Percentiles rank a stretch among this genome's conserved stretches.
These are phyloP conservation scores for Syncephalastrum racemosum DNA, from an alignment of 371 early-diverging fungal genomes.

Conservation along the genomic window DNA sequence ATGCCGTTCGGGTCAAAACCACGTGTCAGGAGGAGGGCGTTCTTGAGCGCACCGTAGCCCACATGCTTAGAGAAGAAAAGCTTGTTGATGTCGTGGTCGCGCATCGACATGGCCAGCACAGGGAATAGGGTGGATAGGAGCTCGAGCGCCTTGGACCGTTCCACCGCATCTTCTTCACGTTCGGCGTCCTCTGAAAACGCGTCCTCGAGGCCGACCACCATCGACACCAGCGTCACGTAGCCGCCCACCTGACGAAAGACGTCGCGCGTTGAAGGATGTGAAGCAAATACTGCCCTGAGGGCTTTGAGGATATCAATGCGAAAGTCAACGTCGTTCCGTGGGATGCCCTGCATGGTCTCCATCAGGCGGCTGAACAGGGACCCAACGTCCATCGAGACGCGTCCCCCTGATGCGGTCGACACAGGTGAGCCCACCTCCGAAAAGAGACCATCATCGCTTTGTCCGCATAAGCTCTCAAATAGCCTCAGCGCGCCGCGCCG, in stretches of 20 bases:
- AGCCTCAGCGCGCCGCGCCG: slow-evolving; percentile 51
- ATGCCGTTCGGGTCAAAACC: slow-evolving; percentile 41
- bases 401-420: slow-evolving; percentile 4
- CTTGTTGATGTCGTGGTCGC: slow-evolving; percentile 54
- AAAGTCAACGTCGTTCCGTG: slow-evolving; percentile 58
- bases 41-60: slow-evolving; percentile 57
- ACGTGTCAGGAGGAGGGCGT: slow-evolving; percentile 63
- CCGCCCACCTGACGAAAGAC: slow-evolving; percentile 65
- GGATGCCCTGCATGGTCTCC: slow-evolving; percentile 60
- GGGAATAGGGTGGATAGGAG: slow-evolving; percentile 51
- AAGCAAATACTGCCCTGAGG: slow-evolving; percentile 49
- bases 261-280: slow-evolving; percentile 46
- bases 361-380: slow-evolving; percentile 58
- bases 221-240: slow-evolving; percentile 63
- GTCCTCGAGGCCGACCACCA: slow-evolving; percentile 62
- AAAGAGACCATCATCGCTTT: slow-evolving; percentile 20
- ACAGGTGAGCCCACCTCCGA: slow-evolving; percentile 8
- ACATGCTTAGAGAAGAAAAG: slow-evolving; percentile 54
- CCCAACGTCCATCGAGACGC: slow-evolving; percentile 23
- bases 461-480: slow-evolving; percentile 55
- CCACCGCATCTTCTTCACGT: not conserved
- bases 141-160: slow-evolving; percentile 13
- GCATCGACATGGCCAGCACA: slow-evolving; percentile 62
- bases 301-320: slow-evolving; percentile 56
- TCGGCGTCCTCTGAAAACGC: slow-evolving; percentile 29